A percentile compares a stretch with the other conserved stretches of the same genome.
phyloP scores from a whole-genome alignment of 768 basidiomycete species.

The Collybia sordida region DNA sequence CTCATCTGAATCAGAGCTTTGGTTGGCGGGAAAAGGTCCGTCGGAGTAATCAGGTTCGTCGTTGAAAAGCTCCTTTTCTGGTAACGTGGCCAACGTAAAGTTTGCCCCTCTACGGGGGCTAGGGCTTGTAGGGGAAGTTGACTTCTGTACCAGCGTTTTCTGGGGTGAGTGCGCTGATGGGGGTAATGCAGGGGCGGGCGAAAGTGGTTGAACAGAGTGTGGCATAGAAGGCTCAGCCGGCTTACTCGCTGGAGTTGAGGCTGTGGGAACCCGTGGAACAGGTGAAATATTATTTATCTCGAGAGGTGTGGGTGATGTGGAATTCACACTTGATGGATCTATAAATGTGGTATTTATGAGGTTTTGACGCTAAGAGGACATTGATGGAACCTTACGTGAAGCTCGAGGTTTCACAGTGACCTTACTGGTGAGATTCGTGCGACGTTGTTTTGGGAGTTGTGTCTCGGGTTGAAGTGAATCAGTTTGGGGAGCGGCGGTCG shows the following conservation, averaged over 20 bases:
- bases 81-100: background rate
- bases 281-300: background rate
- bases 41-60: background rate
- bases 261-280: background rate
- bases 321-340: background rate
- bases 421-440: too few relatives aligned
- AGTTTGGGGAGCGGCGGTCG: background rate
- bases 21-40: too few relatives aligned
- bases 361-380: background rate
- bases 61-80: background rate
- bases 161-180: background rate
- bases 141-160: background rate
- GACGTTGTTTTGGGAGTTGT: too few relatives aligned
- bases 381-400: too few relatives aligned
- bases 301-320: background rate
- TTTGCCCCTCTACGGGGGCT: background rate
- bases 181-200: background rate
- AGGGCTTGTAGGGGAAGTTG: background rate
- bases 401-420: too few relatives aligned
- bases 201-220: too few relatives aligned
- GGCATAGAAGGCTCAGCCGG: background rate
- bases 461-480: background rate
- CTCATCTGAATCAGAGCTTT: too few relatives aligned
- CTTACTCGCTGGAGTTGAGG: background rate
- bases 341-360: background rate